Conservation (phyloP, 1,139 yeast genomes). For the Pichia sp. region DNA sequence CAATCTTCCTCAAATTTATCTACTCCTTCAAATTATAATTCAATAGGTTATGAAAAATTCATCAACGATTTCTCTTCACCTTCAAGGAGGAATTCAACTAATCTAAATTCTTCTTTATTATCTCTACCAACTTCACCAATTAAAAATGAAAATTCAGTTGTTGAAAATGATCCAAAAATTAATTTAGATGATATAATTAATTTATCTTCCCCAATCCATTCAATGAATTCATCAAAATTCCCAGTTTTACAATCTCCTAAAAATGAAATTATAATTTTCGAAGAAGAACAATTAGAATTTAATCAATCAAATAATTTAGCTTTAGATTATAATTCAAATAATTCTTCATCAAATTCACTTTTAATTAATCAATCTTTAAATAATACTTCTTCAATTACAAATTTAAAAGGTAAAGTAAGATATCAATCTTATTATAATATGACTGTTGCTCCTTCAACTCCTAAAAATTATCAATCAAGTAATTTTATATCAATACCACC, state of each 20-base stretch:
- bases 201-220: background rate
- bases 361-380: slow-evolving; percentile 6
- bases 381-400: slow-evolving; percentile 21
- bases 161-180: slow-evolving; percentile 23
- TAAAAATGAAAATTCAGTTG: slow-evolving; percentile 11
- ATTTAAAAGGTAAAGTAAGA: slow-evolving; percentile 26
- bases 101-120: background rate
- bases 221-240: background rate
- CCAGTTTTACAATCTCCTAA: slow-evolving; percentile 25
- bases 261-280: slow-evolving; percentile 24
- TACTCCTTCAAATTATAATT: slow-evolving; percentile 11
- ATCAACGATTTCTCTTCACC: background rate
- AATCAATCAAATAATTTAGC: slow-evolving; percentile 2
- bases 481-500: slow-evolving; percentile 14
- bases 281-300: slow-evolving; percentile 24
- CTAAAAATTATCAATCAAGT: slow-evolving; percentile 7
- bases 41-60: slow-evolving; percentile 4
- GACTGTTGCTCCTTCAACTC: slow-evolving; percentile 13
- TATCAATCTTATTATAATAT: slow-evolving; percentile 26
- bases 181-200: slow-evolving; percentile 27
- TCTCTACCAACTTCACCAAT: slow-evolving; percentile 19
- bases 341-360: slow-evolving; percentile 22
- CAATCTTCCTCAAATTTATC: background rate
- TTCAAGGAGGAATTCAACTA: background rate
- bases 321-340: slow-evolving; percentile 13